Conservation (phyloP, 371 early-diverging fungal genomes). For the Mucor saturninus region DNA sequence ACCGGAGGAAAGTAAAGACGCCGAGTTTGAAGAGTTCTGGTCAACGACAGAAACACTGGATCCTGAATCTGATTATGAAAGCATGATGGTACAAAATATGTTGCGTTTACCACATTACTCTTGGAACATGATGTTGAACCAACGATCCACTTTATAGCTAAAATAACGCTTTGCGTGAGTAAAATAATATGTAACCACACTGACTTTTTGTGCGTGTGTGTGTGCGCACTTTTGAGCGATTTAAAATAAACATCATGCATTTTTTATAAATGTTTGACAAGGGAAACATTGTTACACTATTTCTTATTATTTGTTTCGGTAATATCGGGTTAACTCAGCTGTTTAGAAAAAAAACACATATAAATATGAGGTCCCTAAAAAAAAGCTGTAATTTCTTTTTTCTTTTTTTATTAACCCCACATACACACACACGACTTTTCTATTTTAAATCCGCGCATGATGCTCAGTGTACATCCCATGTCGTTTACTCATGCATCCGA, state of each 20-base stretch:
- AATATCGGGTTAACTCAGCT: no score
- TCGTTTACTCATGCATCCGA: constrained; percentile 17
- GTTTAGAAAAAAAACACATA: no score
- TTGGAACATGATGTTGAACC: constrained; percentile 47
- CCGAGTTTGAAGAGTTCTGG: constrained; percentile 71
- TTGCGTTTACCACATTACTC: constrained; percentile 57
- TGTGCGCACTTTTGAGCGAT: no score
- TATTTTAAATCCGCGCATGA: not conserved
- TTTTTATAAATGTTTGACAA: no score
- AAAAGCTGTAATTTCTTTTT: not conserved
- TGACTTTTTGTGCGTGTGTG: not conserved
- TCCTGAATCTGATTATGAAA: constrained; percentile 64
- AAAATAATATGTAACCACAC: not conserved
- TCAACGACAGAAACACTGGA: constrained; percentile 63
- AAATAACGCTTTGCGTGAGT: not conserved
- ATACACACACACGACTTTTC: not conserved
- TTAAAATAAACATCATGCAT: no score
- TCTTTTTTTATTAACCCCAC: not conserved
- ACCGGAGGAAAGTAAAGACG: constrained; percentile 58
- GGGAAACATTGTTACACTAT: no score
- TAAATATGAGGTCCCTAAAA: not conserved
- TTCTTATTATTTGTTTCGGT: no score
- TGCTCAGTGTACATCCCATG: constrained; percentile 24
- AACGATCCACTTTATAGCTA: constrained; percentile 12
- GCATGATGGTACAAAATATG: constrained; percentile 64